Base-by-base conservation (phyloP, 2,329 filamentous ascomycete species). In the Gnomoniopsis smithogilvyi region DNA sequence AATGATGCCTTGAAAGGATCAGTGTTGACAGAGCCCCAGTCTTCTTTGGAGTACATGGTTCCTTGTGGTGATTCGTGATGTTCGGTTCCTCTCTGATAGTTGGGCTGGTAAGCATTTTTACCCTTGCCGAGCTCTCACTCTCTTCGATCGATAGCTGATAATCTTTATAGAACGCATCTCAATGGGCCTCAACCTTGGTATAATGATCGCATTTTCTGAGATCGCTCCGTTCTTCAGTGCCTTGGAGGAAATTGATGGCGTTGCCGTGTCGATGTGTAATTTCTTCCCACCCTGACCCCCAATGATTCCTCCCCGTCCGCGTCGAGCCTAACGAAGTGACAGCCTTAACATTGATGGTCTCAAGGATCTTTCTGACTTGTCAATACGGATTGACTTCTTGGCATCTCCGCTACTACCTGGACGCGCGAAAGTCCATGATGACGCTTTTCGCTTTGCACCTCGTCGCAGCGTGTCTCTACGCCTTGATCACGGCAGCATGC, bases 311-410 rank as follows among this genome's bases (percentile, higher is more conserved):
- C n/a, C n/a, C n/a, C n/a, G n/a, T n/a, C n/a, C n/a, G n/a, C n/a
- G n/a, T n/a, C n/a, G 11, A 33, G 17, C 19, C 33, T 56, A 30
- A 56, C 15, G 6, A 22, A n/a, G 12, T 17, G 2, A n/a, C 15
- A 56, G 54, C 76, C 12, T 56, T 80, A 30, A 79, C 80, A 45
- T 72, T 87, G 15, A 77, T 78, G 60, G 72, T 78, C 7, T 85
- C 81, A 26, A 77, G 84, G 12, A 65, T 82, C n/a, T 70, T 80
- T 14, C 71, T 87, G 17, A 74, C 77, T 8, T 62, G 81, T 11
- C 83, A 87, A 64, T 87, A 87, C 64, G 74, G 68, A 3, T 73
- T 78, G 56, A 76, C 79, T 22, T 63, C 76, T 0, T 75, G 72
- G 65, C 77, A 81, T 58, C 69, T 76, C 21, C 72, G 56, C 12